phyloP scores from a whole-genome alignment of 2,329 filamentous ascomycete species.

The Microdochium nivale region DNA sequence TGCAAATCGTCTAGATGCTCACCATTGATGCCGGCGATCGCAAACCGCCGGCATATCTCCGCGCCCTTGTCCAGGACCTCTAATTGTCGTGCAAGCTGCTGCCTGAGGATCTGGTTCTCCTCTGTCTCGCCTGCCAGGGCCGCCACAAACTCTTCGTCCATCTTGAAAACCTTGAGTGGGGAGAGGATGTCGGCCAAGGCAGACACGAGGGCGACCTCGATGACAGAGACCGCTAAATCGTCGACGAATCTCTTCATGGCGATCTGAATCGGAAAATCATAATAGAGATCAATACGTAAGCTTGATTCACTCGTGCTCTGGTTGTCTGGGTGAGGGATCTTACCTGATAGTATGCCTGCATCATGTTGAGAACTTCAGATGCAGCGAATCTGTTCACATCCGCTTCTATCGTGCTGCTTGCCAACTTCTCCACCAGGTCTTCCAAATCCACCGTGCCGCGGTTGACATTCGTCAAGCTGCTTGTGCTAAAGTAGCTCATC shows the following conservation, averaged over 20 bases:
- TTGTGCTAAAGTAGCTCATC: neutral
- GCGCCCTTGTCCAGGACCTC: constrained; percentile 25
- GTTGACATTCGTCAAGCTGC: constrained; percentile 7
- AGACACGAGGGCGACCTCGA: constrained; percentile 29
- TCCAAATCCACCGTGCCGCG: neutral
- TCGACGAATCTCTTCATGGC: constrained; percentile 34
- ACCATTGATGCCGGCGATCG: constrained; percentile 1
- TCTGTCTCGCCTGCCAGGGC: constrained; percentile 31
- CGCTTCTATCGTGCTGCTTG: constrained; percentile 6
- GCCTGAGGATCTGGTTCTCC: constrained; percentile 23
- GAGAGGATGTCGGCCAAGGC: constrained; percentile 27
- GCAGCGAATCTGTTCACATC: constrained; percentile 18
- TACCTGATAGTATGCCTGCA: constrained; percentile 26
- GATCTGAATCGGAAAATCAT: constrained; percentile 19
- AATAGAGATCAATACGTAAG: neutral
- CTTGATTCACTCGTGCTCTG: neutral
- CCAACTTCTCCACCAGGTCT: neutral
- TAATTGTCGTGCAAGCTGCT: constrained; percentile 26
- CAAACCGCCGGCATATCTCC: constrained; percentile 27
- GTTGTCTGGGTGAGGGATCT: constrained; percentile 1
- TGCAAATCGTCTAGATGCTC: neutral
- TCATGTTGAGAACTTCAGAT: constrained; percentile 21
- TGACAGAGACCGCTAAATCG: constrained; percentile 29
- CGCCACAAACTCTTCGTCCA: constrained; percentile 24
- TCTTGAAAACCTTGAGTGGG: constrained; percentile 25